A percentile compares a stretch with the other conserved stretches of the same genome.
phyloP scores from a whole-genome alignment of 1,139 yeast species.

The Taphrina communis region DNA sequence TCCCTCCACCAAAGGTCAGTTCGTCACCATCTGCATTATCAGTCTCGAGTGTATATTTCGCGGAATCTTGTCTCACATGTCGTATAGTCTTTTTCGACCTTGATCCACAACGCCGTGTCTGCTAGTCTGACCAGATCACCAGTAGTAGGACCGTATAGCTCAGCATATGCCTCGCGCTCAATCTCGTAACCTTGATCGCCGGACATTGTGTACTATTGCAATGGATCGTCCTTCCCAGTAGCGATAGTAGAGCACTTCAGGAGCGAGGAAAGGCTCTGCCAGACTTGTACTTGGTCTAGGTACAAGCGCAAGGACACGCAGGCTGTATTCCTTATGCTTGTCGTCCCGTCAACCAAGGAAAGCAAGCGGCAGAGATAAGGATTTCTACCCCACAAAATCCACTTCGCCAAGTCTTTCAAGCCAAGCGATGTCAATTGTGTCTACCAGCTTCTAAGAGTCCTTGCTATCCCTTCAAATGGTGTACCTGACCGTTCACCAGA shows the following conservation, averaged over 20 bases:
- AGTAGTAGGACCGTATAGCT: slow-evolving; percentile 42
- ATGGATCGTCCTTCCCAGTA: too few relatives aligned
- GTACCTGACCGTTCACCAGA: too few relatives aligned
- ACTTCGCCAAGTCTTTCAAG: not conserved
- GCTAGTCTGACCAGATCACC: slow-evolving; percentile 42
- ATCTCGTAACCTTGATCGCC: slow-evolving; percentile 16
- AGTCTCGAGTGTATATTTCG: not conserved
- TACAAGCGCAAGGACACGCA: too few relatives aligned
- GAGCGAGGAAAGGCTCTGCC: too few relatives aligned
- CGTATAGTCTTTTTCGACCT: slow-evolving; percentile 42
- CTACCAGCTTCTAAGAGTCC: too few relatives aligned
- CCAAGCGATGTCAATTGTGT: too few relatives aligned
- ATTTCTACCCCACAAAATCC: not conserved
- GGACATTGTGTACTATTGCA: not conserved
- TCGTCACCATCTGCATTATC: slow-evolving; percentile 40
- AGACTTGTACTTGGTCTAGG: too few relatives aligned
- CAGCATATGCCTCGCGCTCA: slow-evolving; percentile 41
- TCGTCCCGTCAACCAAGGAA: not conserved
- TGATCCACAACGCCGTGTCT: slow-evolving; percentile 42
- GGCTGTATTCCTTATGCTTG: too few relatives aligned
- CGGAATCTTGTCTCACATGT: not conserved
- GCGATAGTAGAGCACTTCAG: too few relatives aligned
- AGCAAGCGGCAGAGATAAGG: slow-evolving; percentile 2
- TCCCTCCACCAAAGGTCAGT: slow-evolving; percentile 43
- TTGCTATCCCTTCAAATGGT: too few relatives aligned